Evolutionary conservation across 2,329 filamentous ascomycete genomes (phyloP).

Genomic region (Chaetoscypha palmicola): DNA sequence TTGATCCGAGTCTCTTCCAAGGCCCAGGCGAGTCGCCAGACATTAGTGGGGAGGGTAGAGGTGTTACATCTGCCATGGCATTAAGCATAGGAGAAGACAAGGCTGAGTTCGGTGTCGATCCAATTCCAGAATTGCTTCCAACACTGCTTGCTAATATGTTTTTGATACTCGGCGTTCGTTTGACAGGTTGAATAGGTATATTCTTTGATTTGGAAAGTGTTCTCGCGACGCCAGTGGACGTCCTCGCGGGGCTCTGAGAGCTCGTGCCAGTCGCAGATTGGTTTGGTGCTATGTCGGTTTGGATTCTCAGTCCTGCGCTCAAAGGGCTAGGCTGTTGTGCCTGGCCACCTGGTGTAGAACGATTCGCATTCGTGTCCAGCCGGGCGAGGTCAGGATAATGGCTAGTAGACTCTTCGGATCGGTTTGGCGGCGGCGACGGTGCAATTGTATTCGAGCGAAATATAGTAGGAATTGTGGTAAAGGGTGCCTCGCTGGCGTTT

Average conservation of each 20-base stretch:
- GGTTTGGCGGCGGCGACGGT: constrained; percentile 30
- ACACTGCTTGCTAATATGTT: constrained; percentile 44
- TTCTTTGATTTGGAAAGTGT: constrained; percentile 11
- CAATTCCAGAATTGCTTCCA: constrained; percentile 33
- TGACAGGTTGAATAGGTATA: constrained; percentile 37
- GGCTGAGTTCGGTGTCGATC: constrained; percentile 55
- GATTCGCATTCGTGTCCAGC: constrained; percentile 23
- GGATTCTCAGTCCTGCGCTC: constrained; percentile 30
- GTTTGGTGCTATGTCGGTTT: constrained; percentile 32
- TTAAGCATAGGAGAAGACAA: constrained; percentile 68
- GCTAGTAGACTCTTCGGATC: constrained; percentile 7
- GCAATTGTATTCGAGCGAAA: constrained; percentile 37
- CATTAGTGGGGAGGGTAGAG: constrained; percentile 68
- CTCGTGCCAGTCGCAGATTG: constrained; percentile 24
- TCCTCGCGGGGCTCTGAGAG: constrained; percentile 12
- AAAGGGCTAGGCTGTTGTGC: constrained; percentile 20
- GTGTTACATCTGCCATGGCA: constrained; percentile 72
- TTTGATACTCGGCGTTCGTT: constrained; percentile 55
- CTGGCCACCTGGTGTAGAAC: constrained; percentile 13
- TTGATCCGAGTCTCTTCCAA: constrained; percentile 49
- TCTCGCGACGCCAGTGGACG: constrained; percentile 15
- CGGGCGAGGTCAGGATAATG: constrained; percentile 13
- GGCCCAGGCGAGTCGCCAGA: constrained; percentile 58
- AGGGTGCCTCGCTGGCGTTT: constrained; percentile 4
- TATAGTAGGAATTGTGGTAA: constrained; percentile 8